Evolutionary conservation across 1,284 basidiomycete genomes (phyloP), one percentile per base, ranked within the genome.

Genomic region (Ceratobasidium papillatum): DNA sequence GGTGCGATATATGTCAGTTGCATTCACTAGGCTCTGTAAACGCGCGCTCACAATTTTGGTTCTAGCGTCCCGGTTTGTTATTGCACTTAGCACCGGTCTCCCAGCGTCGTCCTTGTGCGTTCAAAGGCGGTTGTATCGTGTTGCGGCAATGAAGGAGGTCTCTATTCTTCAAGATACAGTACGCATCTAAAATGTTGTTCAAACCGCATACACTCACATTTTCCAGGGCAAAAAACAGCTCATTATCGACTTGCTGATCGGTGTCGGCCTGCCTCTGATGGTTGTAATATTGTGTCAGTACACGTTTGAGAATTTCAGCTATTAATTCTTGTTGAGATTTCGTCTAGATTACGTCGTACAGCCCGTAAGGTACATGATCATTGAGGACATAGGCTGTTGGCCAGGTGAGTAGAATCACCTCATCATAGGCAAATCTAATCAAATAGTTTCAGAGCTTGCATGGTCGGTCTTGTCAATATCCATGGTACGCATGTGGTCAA

Each of bases 1-100:
- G 89, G 89, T 94, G 93, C 78, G 93, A 94, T 78, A 91, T 94
- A 75, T 86, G 90, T 91, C 78, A 80, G 89, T 5, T n/a, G n/a
- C n/a, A n/a, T n/a, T n/a, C n/a, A n/a, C n/a, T n/a, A n/a, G n/a
- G n/a, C n/a, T n/a, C n/a, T n/a, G n/a, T n/a, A n/a, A n/a, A n/a
- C n/a, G n/a, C n/a, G n/a, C n/a, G n/a, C n/a, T n/a, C n/a, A n/a
- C n/a, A n/a, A 58, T 58, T 41, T 41, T 41, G 38, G 5, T 78
- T 2, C 79, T 85, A 3, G 87, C 83, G 91, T 78, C 79, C 88
- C 3, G 65, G 59, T 34, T 36, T 52, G 19, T 56, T 22, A 25
- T 59, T 19, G 22, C 45, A 62, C 27, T 68, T 3, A 52, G 74
- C 74, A 43, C 17, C 32, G 74, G 34, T 0, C 78, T 88, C 4